Evolutionary conservation across 768 basidiomycete genomes (phyloP).

Genomic region (Cystofilobasidium capitatum): DNA sequence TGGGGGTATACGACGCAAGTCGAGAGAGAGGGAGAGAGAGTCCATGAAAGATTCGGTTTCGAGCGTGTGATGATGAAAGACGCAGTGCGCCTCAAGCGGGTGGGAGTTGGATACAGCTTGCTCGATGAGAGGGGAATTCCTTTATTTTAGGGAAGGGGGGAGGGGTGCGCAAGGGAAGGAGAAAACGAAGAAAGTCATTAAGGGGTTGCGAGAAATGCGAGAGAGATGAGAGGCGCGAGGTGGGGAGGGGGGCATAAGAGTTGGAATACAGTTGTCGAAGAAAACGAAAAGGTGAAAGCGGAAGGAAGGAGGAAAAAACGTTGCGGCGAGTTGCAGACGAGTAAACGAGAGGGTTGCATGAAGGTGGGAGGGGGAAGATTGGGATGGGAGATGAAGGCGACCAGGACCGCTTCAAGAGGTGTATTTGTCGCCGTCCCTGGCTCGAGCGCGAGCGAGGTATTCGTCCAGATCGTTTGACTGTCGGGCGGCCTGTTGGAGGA

Average conservation of each 20-base stretch:
- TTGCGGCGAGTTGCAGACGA: too few relatives aligned
- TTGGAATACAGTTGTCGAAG: background rate
- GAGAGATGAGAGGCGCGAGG: background rate
- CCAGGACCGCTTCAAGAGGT: background rate
- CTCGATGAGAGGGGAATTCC: background rate
- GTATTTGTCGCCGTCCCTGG: background rate
- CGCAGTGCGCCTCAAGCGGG: too few relatives aligned
- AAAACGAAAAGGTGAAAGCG: background rate
- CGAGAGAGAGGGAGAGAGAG: too few relatives aligned
- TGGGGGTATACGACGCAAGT: too few relatives aligned
- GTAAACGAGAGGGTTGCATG: background rate
- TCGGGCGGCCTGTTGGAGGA: background rate
- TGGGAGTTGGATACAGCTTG: too few relatives aligned
- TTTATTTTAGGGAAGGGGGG: background rate
- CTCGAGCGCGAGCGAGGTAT: background rate
- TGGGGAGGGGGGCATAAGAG: background rate
- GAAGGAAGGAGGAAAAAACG: background rate
- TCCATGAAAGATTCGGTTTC: too few relatives aligned
- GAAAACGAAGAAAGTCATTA: background rate
- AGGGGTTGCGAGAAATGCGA: background rate
- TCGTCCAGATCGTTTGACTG: background rate
- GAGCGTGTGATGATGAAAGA: too few relatives aligned
- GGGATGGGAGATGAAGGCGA: background rate
- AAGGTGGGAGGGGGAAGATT: background rate
- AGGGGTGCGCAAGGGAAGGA: background rate